phyloP scores from a whole-genome alignment of 176 grass and related monocot genomes.

The Chrysopogon serrulatus region DNA sequence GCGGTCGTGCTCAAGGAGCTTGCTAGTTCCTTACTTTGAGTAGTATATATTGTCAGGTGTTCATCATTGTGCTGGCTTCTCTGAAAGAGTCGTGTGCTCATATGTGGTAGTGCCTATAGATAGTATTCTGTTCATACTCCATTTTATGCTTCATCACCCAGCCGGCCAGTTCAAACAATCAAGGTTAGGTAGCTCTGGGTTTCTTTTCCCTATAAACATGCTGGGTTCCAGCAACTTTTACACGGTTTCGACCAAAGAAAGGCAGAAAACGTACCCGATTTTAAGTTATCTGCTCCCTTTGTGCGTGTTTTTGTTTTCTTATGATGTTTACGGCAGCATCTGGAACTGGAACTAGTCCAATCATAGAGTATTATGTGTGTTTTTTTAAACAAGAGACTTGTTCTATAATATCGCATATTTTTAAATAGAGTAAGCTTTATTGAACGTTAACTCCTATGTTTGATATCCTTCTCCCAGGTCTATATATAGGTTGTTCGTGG shows the following conservation, averaged over 20 bases:
- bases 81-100: neutral
- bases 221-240: neutral
- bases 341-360: no score
- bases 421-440: neutral
- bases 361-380: neutral
- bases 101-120: neutral
- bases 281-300: neutral
- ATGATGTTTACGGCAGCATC: conserved; percentile 1
- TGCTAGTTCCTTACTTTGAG: neutral
- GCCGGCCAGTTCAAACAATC: neutral
- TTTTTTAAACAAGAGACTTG: neutral
- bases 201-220: neutral
- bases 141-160: neutral
- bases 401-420: neutral
- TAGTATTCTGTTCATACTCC: conserved; percentile 13
- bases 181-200: neutral
- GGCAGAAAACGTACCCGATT: neutral
- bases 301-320: neutral
- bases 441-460: neutral
- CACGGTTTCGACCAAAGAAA: neutral
- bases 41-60: conserved; percentile 21
- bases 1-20: neutral
- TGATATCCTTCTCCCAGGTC: neutral
- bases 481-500: conserved; percentile 24
- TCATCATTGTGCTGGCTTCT: neutral